Evolutionary conservation across 371 early-diverging fungal genomes (phyloP).

Genomic region (Basidiobolus meristosporus): DNA sequence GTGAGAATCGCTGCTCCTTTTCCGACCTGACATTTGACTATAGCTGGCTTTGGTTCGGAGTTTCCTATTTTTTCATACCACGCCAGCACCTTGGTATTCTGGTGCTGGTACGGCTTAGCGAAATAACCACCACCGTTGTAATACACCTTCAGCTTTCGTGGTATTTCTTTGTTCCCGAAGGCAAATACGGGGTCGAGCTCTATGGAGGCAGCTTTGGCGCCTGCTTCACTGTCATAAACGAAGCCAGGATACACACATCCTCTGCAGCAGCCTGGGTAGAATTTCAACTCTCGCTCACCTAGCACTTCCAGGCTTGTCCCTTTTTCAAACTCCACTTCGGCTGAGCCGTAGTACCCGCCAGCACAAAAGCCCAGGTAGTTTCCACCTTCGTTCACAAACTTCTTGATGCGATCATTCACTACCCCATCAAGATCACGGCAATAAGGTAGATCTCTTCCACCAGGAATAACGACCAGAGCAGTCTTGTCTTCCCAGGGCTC

Average conservation of each 20-base stretch:
- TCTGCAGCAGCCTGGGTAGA: conserved; percentile 47
- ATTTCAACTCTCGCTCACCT: conserved; percentile 48
- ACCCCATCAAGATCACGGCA: conserved; percentile 36
- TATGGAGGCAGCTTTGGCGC: conserved; percentile 14
- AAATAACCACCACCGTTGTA: conserved; percentile 72
- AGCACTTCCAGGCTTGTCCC: conserved; percentile 37
- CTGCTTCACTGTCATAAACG: conserved; percentile 55
- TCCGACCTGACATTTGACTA: conserved; percentile 32
- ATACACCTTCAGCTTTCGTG: conserved; percentile 15
- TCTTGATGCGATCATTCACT: conserved; percentile 31
- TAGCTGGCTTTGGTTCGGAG: conserved; percentile 14
- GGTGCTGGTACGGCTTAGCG: conserved; percentile 20
- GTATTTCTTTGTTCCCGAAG: background rate
- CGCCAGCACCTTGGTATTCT: conserved; percentile 27
- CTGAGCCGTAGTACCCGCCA: conserved; percentile 72
- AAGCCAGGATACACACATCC: conserved; percentile 66
- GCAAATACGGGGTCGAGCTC: background rate
- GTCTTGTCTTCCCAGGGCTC: conserved; percentile 81
- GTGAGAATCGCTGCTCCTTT: conserved; percentile 40
- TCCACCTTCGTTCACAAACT: conserved; percentile 65
- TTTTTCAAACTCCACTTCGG: conserved; percentile 55
- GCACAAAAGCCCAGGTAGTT: conserved; percentile 84
- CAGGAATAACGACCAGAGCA: conserved; percentile 70
- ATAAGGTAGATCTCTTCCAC: conserved; percentile 76
- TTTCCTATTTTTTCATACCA: conserved; percentile 21